Evolutionary conservation across 2,329 filamentous ascomycete species (phyloP).

Genomic region (Penicillium sp.): DNA sequence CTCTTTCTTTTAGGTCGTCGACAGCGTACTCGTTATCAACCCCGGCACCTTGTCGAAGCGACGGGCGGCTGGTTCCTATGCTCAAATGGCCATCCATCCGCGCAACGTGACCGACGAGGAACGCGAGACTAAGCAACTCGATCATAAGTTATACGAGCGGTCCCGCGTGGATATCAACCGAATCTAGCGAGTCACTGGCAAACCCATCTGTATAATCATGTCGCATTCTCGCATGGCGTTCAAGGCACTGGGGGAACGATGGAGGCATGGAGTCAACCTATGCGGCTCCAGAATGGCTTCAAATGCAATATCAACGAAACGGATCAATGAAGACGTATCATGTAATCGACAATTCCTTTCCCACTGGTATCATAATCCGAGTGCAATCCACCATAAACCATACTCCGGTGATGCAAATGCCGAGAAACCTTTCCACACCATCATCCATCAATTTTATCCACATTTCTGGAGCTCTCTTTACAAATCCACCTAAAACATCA

Average conservation of each 20-base stretch:
- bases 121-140: slow-evolving; percentile 59
- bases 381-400: slow-evolving; percentile 4
- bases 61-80: slow-evolving; percentile 81
- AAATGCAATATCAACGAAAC: slow-evolving; percentile 14
- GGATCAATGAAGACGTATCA: slow-evolving; percentile 16
- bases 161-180: slow-evolving; percentile 83
- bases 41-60: slow-evolving; percentile 85
- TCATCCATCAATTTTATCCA: no score
- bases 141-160: slow-evolving; percentile 77
- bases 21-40: slow-evolving; percentile 87
- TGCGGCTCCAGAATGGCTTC: background rate
- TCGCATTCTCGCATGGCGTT: slow-evolving; percentile 28
- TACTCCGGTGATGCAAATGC: background rate
- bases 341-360: background rate
- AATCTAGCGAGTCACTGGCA: slow-evolving; percentile 54
- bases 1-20: slow-evolving; percentile 67
- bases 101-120: slow-evolving; percentile 62
- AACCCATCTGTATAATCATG: slow-evolving; percentile 21
- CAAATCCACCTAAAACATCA: no score
- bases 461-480: no score
- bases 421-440: no score
- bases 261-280: background rate
- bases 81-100: slow-evolving; percentile 73
- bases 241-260: slow-evolving; percentile 8
- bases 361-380: slow-evolving; percentile 8